Percentiles rank a stretch among this genome's conserved stretches.
These are phyloP conservation scores for Salix udensis DNA, from an alignment of 345 rosid species.

Conservation along the genomic window DNA sequence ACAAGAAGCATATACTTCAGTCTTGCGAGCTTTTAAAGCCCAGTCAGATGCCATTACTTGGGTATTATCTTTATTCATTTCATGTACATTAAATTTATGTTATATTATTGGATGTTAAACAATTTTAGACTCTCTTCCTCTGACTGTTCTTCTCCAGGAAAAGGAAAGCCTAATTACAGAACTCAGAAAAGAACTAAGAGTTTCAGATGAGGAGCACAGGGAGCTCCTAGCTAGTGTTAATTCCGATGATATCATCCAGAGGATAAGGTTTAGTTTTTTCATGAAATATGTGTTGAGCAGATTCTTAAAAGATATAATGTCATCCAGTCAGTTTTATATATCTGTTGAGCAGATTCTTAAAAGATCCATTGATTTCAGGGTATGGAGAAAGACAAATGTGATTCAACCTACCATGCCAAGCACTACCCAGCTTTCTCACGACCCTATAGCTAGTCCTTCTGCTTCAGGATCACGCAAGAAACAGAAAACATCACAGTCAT, in stretches of 20 bases:
- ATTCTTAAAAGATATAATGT: slow-evolving; percentile 9
- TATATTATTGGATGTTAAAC: not conserved
- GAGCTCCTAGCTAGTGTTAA: slow-evolving; percentile 79
- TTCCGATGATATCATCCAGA: slow-evolving; percentile 71
- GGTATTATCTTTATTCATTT: slow-evolving; percentile 42
- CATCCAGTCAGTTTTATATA: slow-evolving; percentile 20
- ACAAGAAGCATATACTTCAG: slow-evolving; percentile 85
- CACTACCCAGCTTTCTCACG: slow-evolving; percentile 57
- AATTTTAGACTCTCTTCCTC: not conserved
- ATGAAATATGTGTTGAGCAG: slow-evolving; percentile 11
- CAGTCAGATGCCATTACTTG: slow-evolving; percentile 96
- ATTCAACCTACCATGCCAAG: slow-evolving; percentile 60
- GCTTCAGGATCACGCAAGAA: slow-evolving; percentile 87
- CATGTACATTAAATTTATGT: not conserved
- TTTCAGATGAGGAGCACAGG: slow-evolving; percentile 95
- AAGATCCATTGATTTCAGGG: slow-evolving; percentile 47
- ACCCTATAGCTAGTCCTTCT: slow-evolving; percentile 70
- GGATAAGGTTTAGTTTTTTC: slow-evolving; percentile 67
- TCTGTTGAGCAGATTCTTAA: slow-evolving; percentile 20
- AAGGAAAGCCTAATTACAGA: slow-evolving; percentile 93
- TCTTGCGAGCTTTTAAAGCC: slow-evolving; percentile 95
- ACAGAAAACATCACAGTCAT: slow-evolving; percentile 73
- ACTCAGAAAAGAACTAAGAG: slow-evolving; percentile 90
- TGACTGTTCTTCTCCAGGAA: slow-evolving; percentile 48
- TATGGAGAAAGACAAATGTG: slow-evolving; percentile 81